Conservation (phyloP, 2,329 filamentous ascomycete species). For the Chrysoporthe deuterocubensis region DNA sequence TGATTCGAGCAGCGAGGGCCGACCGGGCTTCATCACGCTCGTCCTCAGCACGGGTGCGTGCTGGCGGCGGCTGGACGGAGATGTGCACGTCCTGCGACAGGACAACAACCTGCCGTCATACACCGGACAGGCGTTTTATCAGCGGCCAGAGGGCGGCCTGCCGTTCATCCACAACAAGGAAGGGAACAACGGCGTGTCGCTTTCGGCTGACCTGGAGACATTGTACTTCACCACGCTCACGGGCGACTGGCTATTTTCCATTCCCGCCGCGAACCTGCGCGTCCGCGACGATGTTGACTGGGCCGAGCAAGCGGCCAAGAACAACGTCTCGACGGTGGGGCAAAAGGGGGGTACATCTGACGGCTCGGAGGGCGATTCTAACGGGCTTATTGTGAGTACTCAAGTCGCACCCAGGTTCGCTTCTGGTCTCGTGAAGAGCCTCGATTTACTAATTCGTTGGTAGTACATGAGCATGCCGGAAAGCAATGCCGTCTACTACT, state of each 20-base stretch:
- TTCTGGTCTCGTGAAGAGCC: neutral
- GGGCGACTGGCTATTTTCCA: neutral
- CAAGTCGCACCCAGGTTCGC: neutral
- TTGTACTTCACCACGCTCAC: conserved; percentile 41
- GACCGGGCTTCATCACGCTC: conserved; percentile 51
- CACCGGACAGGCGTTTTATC: conserved; percentile 40
- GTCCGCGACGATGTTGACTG: conserved; percentile 5
- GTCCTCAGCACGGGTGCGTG: conserved; percentile 46
- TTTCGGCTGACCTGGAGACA: conserved; percentile 40
- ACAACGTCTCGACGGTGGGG: conserved; percentile 50
- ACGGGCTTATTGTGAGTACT: conserved; percentile 41
- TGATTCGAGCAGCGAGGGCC: conserved; percentile 49
- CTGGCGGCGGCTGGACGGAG: conserved; percentile 44
- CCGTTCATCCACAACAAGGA: conserved; percentile 13
- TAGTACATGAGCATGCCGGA: conserved; percentile 50
- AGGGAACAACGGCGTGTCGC: conserved; percentile 13
- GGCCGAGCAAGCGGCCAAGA: conserved; percentile 20
- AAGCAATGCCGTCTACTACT: conserved; percentile 50
- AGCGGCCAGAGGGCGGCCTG: neutral
- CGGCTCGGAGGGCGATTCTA: conserved; percentile 48
- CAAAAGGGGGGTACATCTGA: conserved; percentile 50
- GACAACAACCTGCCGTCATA: conserved; percentile 40
- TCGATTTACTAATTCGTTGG: neutral
- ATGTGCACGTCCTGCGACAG: conserved; percentile 35
- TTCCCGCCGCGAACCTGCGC: conserved; percentile 9